Base-by-base conservation (phyloP, 208 protist genomes). In the Trypanosoma grayi region DNA sequence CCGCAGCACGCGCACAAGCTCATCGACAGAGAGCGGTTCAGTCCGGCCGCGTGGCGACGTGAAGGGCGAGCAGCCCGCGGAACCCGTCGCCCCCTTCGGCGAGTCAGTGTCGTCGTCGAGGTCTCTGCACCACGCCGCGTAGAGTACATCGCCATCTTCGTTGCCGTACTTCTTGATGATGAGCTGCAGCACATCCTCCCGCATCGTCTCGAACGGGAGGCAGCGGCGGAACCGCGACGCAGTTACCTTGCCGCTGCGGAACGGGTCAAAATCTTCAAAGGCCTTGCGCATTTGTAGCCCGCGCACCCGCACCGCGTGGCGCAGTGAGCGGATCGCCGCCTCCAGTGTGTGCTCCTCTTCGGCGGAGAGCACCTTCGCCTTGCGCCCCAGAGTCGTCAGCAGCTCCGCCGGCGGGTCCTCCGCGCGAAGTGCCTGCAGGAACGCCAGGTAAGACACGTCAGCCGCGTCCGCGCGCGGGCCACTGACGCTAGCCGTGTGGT, bases 251-350 rank as follows among this genome's bases (percentile, higher is more conserved):
- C 87, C 87, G 18, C 75, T 83, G 44, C 60, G 70, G 31, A 85
- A 86, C n/a, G 59, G 64, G 60, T 96, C 91, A 54, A 95, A 65
- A 50, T 94, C 91, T 27, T 78, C 61, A 61, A 96, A 94, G 20
- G 82, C 67, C 3, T 66, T 70, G 18, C 61, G 63, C 2, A 94
- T 28, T 34, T 75, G 53, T 3, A 90, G 61, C 44, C 86, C 77
- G 37, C 76, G 70, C 11, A 73, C 41, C 7, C 52, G 66, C n/a
- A 92, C 70, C 4, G 59, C 55, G 16, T 86, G 70, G 27, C 71
- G 79, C 55, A 94, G 18, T 56, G 74, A 73, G 33, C 28, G 44
- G 31, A 73, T 72, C 24, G 72, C 67, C 2, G 72, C 43, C 6
- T 25, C 27, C 50, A 93, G 50, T 0, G 45, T 56, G 6, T 45